Base-by-base conservation (phyloP, 2,329 filamentous ascomycete species). In the Apiospora koreana region DNA sequence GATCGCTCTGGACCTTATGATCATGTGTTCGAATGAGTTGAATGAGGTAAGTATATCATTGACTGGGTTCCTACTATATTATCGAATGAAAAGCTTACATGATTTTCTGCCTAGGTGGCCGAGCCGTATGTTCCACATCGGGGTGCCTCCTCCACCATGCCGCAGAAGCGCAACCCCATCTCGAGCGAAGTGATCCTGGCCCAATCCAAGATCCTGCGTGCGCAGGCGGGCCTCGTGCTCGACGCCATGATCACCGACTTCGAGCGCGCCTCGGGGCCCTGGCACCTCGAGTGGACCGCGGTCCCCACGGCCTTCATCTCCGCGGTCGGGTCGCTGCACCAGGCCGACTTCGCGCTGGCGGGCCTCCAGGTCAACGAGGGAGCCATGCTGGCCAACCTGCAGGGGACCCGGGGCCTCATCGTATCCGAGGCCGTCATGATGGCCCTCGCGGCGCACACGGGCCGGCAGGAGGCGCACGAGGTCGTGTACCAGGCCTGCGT, bases 361-460 rank as follows among this genome's bases (percentile, higher is more conserved):
- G 87, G 86, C 0, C 80, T 89, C 0, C 82, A 84, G 1, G 87
- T 89, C 6, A 82, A 88, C 71, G 78, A 78, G 0, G 80, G 83
- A 67, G 78, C 81, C 18, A 88, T 89, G 86, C 73, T 83, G 68
- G 75, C 77, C 0, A 89, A 89, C 71, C 79, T 89, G 1, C 80
- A 83, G 64, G 86, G 83, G 0, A 87, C 86, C 0, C 79, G 79
- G 54, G 87, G 87, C 0, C 76, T 89, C 25, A 89, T 89, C 72
- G 87, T 88, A 16, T 86, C 82, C 0, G 87, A 89, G 78, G 86
- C 87, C 2, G 85, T 89, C n/a, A 89, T 89, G 87, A 89, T 89
- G 87, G 84, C 82, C 1, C 79, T 89, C 67, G 87, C 86, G n/a
- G 81, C 82, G 21, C 79, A 84, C 76, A 78, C 87, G 50, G 87